Percentiles rank a stretch among this genome's conserved stretches.
Conservation (phyloP, 495 filamentous ascomycete genomes). For the Aspergillus cavernicola region DNA sequence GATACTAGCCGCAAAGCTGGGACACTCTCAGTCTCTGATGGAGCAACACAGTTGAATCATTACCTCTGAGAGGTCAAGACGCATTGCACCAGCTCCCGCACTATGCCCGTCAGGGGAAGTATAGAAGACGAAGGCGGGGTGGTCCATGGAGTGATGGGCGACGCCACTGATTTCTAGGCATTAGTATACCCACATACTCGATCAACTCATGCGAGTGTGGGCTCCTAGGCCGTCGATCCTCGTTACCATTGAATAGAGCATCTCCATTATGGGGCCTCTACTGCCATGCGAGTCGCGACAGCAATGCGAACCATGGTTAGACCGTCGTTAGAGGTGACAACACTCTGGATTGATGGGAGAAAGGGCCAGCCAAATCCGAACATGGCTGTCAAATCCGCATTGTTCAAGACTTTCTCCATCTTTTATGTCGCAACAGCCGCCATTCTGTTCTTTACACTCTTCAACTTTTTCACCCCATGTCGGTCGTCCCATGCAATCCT, state of each 20-base stretch:
- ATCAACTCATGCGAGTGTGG: neutral
- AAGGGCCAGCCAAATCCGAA: neutral
- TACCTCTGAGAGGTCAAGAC: neutral
- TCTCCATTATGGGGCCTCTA: neutral
- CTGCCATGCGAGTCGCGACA: conserved; percentile 1
- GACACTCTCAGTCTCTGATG: neutral
- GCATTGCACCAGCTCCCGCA: neutral
- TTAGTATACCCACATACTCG: neutral
- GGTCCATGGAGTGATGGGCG: neutral
- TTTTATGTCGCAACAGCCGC: neutral
- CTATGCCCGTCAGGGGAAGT: conserved; percentile 9
- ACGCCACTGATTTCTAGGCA: conserved; percentile 6
- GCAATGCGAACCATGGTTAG: conserved; percentile 3
- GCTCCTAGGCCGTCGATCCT: conserved; percentile 8
- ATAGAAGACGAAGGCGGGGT: conserved; percentile 2
- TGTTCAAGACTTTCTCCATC: neutral
- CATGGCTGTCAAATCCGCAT: neutral
- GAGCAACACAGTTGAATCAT: neutral
- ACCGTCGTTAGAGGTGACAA: neutral
- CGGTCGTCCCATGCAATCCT: neutral
- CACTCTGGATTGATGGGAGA: neutral
- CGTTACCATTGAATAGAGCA: conserved; percentile 2
- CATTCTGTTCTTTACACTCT: neutral
- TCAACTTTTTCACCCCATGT: neutral
- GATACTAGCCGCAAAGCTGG: too few species aligned